Evolutionary conservation across 768 basidiomycete species (phyloP), one percentile per base, ranked within the genome.

Genomic region (Russula brevipes): DNA sequence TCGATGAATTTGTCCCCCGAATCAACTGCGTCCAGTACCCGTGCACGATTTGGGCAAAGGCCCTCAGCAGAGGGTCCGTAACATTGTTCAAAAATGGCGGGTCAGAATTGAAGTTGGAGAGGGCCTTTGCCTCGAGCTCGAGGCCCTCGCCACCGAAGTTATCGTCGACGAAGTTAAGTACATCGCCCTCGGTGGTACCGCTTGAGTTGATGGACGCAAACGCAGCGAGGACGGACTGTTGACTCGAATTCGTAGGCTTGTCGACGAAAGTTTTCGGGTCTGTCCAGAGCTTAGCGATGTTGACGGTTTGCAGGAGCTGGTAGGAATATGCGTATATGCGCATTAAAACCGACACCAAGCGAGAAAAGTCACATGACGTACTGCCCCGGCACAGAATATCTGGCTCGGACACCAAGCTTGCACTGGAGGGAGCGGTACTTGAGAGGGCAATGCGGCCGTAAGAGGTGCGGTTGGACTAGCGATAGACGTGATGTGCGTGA

Each of bases 221-320:
- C 66, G 88, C 88, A 0, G 81, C 73, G 53, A 94, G 77, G 14
- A 94, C 91, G 56, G 79, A 76, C 68, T 85, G 83, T 1, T 86
- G 70, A 0, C 80, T 73, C 68, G 86, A 84, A 70, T 77, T 80
- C 1, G 94, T 96, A 2, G 94, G 94, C 79, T 94, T 78, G 79
- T 96, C 94, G 8, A 89, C 89, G 72, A 96, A 86, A 0, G 91
- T 94, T 76, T 97, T 96, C 51, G 86, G 85, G 73, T 97, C 94
- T 0, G 80, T 72, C 71, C 81, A 97, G 33, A 89, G 75, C 46
- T 80, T 72, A 0, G 93, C 91, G 64, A 96, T 68, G 72, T 93
- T 88, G 64, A 95, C 85, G 1, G 90, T 88, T 82, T 96, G 93
- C 31, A 97, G 78, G 9, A 93, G 70, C 90, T 92, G 68, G 7